Evolutionary conservation across 768 basidiomycete species (phyloP), one percentile per base, ranked within the genome.

Genomic region (Butyriboletus loyo): DNA sequence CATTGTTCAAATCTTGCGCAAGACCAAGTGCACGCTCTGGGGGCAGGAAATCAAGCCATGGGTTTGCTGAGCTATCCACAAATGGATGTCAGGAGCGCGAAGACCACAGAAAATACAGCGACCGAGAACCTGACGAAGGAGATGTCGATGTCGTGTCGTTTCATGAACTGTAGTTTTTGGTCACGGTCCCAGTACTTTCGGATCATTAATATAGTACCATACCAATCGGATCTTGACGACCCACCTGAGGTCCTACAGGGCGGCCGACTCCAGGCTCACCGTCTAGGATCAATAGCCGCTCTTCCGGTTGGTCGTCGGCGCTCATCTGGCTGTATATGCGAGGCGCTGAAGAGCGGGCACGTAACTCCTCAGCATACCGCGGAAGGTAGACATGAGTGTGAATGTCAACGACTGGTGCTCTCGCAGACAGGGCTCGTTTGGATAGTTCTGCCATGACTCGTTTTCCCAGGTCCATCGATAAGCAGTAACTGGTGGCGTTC

Each of bases 311-410:
- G 36, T 78, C 80, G 21, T 81, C 73, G 17, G 74, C 49, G 5
- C 48, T 69, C 2, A 67, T 67, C 14, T 77, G 71, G 32, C 73
- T 72, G 53, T 87, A 76, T 57, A 92, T 90, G 36, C 84, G 79
- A 22, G 91, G 89, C 2, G 82, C 86, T 15, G 73, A 66, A 4
- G 78, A 68, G 37, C 92, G 81, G 31, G 81, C 74, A 37, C 88
- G 80, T 41, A 93, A 74, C 45, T 91, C 71, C 0, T 83, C 73
- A 19, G 84, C 81, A 67, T 94, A 93, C 31, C 87, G 78, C 2
- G 90, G 88, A 19, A 91, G 79, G 64, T 91, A 94, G 37, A 92
- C 80, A 57, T 94, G 92, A 5, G 89, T 89, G 74, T 94, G 92
- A 30, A 94, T 75, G 72, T 94, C 92, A 40, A 94, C 81, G 39